phyloP scores from a whole-genome alignment of 2,329 filamentous ascomycete species.

The Fusarium metavorans region DNA sequence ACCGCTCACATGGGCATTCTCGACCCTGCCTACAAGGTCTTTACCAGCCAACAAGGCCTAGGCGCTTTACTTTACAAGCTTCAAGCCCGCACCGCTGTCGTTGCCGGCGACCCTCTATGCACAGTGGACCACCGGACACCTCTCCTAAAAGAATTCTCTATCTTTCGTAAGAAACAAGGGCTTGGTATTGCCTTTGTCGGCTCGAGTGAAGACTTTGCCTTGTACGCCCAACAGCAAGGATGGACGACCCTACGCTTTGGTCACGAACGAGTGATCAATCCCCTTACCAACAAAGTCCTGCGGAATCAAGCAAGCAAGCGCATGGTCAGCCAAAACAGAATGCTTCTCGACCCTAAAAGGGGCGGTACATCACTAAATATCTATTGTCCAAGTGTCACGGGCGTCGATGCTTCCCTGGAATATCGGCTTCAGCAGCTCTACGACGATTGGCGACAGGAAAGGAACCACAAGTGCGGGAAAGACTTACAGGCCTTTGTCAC shows the following conservation, averaged over 20 bases:
- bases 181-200: slow-evolving; percentile 11
- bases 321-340: slow-evolving; percentile 10
- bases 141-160: neutral
- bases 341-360: slow-evolving; percentile 5
- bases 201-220: neutral
- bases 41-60: neutral
- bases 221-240: slow-evolving; percentile 1
- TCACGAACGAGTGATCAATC: slow-evolving; percentile 9
- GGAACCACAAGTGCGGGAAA: neutral
- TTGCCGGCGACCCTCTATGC: slow-evolving; percentile 13
- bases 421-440: slow-evolving; percentile 4
- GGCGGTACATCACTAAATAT: neutral
- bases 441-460: slow-evolving; percentile 9
- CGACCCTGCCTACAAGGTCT: slow-evolving; percentile 10
- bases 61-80: slow-evolving; percentile 11
- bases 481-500: slow-evolving; percentile 13
- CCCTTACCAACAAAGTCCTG: slow-evolving; percentile 11
- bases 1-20: slow-evolving; percentile 25
- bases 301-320: slow-evolving; percentile 10
- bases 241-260: slow-evolving; percentile 17
- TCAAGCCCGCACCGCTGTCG: neutral
- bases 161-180: neutral
- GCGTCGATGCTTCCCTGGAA: neutral
- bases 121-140: neutral
- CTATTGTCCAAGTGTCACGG: neutral